Conservation (phyloP, 768 basidiomycete genomes). For the Amanita brunnescens region DNA sequence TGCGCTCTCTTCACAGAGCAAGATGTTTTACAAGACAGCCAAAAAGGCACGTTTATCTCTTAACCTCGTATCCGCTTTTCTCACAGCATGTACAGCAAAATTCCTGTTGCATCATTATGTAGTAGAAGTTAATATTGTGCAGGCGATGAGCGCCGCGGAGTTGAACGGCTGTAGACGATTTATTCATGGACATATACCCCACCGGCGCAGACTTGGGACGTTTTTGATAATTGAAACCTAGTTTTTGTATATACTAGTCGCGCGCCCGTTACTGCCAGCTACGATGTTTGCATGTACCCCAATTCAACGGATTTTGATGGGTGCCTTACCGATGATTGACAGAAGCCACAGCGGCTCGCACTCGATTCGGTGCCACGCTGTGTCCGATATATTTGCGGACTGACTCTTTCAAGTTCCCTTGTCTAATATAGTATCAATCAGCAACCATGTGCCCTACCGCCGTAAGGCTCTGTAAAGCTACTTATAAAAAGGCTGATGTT, state of each 20-base stretch:
- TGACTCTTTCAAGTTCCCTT: neutral
- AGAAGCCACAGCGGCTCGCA: neutral
- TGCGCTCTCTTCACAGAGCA: constrained; percentile 80
- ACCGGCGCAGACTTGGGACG: neutral
- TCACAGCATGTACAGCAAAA: constrained; percentile 63
- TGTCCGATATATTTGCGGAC: neutral
- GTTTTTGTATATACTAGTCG: neutral
- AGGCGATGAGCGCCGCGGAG: neutral
- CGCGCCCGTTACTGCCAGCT: neutral
- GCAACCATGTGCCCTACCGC: neutral
- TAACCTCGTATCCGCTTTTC: constrained; percentile 3
- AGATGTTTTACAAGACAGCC: constrained; percentile 99
- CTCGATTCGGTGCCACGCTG: neutral
- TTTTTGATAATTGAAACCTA: neutral
- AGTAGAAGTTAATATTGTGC: constrained; percentile 11
- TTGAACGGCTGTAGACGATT: neutral
- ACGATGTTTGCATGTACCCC: no score
- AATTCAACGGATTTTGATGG: neutral
- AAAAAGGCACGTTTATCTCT: constrained; percentile 68
- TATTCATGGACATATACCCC: neutral
- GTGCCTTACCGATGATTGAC: neutral
- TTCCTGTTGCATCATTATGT: constrained; percentile 88
- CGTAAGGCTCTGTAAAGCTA: neutral
- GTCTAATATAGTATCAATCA: neutral
- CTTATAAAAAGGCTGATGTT: neutral